A percentile compares a stretch with the other conserved stretches of the same genome.
Conservation (phyloP, 139 green algal species). For the Asterochloris erici region DNA sequence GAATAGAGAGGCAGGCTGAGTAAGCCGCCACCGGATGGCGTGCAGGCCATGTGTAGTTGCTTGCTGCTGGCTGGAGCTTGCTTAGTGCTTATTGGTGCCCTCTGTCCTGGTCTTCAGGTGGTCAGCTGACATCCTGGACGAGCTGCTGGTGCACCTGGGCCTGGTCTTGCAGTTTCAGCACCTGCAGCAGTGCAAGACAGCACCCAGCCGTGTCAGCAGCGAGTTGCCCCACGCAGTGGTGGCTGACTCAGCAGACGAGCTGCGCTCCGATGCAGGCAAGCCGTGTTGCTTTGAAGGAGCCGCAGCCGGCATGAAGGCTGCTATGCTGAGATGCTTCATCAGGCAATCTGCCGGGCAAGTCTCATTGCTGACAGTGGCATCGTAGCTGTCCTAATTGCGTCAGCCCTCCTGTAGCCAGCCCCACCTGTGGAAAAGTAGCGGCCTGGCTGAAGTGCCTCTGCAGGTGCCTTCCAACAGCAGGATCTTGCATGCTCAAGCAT, state of each 20-base stretch:
- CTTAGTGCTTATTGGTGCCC: background rate
- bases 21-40: background rate
- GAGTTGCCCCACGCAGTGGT: background rate
- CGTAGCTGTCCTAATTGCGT: too few species aligned
- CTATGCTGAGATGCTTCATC: slow-evolving; percentile 2
- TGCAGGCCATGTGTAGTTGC: background rate
- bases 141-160: slow-evolving; percentile 9
- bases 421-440: too few species aligned
- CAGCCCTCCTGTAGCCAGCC: too few species aligned
- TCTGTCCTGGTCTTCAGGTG: background rate
- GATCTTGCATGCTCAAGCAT: too few species aligned
- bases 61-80: background rate
- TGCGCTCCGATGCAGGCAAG: slow-evolving; percentile 1
- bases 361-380: background rate
- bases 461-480: too few species aligned
- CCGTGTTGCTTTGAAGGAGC: background rate
- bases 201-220: background rate
- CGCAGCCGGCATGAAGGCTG: background rate
- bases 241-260: background rate
- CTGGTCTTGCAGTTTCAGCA: slow-evolving; percentile 13
- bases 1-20: background rate
- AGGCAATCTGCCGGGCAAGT: background rate
- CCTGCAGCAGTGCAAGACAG: background rate
- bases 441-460: too few species aligned
- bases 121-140: background rate